A percentile compares a stretch with the other conserved stretches of the same genome.
These are phyloP conservation scores for Pleurozium schreberi DNA, from an alignment of 225 moss, liverwort and hornwort species.

Conservation along the genomic window DNA sequence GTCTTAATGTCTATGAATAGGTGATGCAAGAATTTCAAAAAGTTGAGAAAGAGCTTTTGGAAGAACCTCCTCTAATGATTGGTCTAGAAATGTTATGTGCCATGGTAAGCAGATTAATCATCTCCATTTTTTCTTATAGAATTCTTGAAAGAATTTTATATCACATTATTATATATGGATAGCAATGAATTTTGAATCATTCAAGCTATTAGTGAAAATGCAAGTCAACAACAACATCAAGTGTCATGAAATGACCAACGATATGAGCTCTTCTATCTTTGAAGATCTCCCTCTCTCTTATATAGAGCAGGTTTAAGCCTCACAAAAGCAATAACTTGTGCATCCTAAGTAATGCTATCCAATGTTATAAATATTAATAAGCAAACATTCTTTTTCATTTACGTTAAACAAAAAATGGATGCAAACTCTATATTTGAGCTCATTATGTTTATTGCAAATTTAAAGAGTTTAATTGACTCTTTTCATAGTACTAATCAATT, in stretches of 20 bases:
- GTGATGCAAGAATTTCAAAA: constrained; percentile 71
- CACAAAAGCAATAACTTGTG: not conserved
- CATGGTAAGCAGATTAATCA: constrained; percentile 8
- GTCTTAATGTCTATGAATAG: not conserved
- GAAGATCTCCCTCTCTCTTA: constrained; percentile 60
- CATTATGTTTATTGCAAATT: no score
- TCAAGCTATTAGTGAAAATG: not conserved
- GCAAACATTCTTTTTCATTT: not conserved
- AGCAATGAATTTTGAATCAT: not conserved
- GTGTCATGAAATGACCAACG: constrained; percentile 63
- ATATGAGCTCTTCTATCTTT: constrained; percentile 58
- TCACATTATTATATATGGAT: not conserved
- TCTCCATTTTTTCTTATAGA: not conserved
- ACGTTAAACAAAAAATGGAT: not conserved
- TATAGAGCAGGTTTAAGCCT: constrained; percentile 45
- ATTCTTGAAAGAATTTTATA: not conserved
- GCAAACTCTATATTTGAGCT: not conserved
- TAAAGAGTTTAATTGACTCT: not conserved
- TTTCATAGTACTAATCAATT: not conserved
- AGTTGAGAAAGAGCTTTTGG: constrained; percentile 32
- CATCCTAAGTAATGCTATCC: not conserved
- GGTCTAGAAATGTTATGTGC: constrained; percentile 66
- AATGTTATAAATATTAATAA: not conserved
- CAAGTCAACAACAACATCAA: constrained; percentile 68
- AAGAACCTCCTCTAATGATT: constrained; percentile 51